These are phyloP conservation scores for Solanum tacnaense DNA, from an alignment of 257 asterid species.

Conservation along the genomic window DNA sequence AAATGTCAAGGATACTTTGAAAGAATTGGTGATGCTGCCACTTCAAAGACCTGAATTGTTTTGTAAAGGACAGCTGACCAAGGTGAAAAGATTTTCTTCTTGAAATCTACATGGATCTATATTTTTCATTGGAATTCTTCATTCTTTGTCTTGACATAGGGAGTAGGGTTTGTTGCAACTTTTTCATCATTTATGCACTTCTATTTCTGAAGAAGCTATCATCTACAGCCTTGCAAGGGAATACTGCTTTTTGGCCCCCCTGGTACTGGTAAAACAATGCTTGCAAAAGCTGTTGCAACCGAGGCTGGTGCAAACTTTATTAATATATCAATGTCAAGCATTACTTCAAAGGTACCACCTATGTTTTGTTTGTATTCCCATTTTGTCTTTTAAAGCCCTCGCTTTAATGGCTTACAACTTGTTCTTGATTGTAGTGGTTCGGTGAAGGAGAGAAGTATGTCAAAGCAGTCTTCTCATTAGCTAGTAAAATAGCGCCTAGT, in stretches of 20 bases:
- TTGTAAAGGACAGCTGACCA: conserved; percentile 82
- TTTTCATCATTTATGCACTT: neutral
- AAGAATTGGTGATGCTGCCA: conserved; percentile 90
- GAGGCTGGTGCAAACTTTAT: conserved; percentile 91
- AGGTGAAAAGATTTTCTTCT: conserved; percentile 25
- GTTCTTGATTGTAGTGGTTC: conserved; percentile 51
- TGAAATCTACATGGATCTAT: neutral
- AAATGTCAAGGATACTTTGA: conserved; percentile 78
- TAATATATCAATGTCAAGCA: conserved; percentile 85
- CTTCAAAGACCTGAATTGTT: conserved; percentile 83
- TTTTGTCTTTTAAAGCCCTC: neutral
- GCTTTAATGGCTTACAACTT: neutral
- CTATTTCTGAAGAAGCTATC: neutral
- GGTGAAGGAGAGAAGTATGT: conserved; percentile 93
- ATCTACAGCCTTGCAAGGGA: conserved; percentile 83
- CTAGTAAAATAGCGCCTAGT: conserved; percentile 85
- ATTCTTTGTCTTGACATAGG: neutral
- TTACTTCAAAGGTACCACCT: conserved; percentile 56
- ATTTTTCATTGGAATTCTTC: neutral
- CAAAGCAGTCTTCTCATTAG: conserved; percentile 81
- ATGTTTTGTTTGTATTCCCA: neutral
- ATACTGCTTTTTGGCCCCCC: conserved; percentile 92
- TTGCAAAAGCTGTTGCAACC: conserved; percentile 94
- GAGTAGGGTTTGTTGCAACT: neutral
- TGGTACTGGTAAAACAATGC: conserved; percentile 90